Evolutionary conservation across 192 early-diverging fungal species (phyloP).

Genomic region (Entomortierella chlamydospora): DNA sequence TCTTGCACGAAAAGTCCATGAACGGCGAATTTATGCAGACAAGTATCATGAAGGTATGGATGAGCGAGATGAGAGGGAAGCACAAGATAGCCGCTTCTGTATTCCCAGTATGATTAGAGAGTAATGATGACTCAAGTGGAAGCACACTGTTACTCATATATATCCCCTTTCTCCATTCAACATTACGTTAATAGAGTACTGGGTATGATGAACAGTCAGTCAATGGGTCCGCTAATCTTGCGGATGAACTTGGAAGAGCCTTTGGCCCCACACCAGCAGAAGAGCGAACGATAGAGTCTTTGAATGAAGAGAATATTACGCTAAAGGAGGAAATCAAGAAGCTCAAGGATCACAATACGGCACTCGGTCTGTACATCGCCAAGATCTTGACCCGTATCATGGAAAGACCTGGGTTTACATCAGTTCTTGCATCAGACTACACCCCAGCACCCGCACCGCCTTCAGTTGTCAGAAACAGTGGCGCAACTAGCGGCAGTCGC

Average conservation of each 20-base stretch:
- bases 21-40: slow-evolving; percentile 80
- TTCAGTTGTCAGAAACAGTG: slow-evolving; percentile 13
- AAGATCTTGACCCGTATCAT: slow-evolving; percentile 84
- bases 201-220: slow-evolving; percentile 38
- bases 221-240: slow-evolving; percentile 45
- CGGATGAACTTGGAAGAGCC: slow-evolving; percentile 38
- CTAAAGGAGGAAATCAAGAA: slow-evolving; percentile 73
- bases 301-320: slow-evolving; percentile 69
- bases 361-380: slow-evolving; percentile 77
- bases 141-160: not conserved
- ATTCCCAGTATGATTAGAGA: no score
- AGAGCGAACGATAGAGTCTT: slow-evolving; percentile 37
- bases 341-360: slow-evolving; percentile 74
- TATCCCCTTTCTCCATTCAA: not conserved
- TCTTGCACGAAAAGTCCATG: slow-evolving; percentile 85
- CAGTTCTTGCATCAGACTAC: slow-evolving; percentile 57
- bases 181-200: slow-evolving; percentile 17
- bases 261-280: slow-evolving; percentile 5
- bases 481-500: not conserved
- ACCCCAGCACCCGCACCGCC: slow-evolving; percentile 24
- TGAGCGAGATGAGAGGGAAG: no score
- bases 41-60: slow-evolving; percentile 66
- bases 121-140: no score
- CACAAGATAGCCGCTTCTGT: no score
- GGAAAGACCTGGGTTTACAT: slow-evolving; percentile 63